These are phyloP conservation scores for Neofusicoccum laricinum DNA, from an alignment of 2,329 filamentous ascomycete species.

Conservation along the genomic window DNA sequence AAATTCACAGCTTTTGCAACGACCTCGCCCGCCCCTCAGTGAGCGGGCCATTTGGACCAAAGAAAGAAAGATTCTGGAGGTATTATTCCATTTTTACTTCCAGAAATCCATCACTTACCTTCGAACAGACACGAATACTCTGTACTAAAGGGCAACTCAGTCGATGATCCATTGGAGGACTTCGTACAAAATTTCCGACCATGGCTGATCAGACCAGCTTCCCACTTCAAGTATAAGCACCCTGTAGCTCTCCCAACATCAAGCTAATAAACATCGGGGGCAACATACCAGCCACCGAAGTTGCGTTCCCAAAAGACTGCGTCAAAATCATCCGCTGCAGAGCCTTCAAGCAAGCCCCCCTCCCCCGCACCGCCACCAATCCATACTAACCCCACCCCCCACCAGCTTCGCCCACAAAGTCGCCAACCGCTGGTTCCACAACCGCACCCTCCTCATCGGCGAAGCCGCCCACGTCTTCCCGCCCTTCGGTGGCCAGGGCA, in stretches of 20 bases:
- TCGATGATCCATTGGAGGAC: no score
- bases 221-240: no score
- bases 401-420: constrained; percentile 13
- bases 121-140: no score
- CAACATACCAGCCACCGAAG: not conserved
- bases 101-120: no score
- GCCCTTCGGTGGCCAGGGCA: constrained; percentile 19
- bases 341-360: not conserved
- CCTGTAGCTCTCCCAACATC: no score
- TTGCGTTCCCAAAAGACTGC: not conserved
- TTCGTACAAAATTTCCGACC: no score
- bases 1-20: not conserved
- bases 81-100: not conserved
- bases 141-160: no score
- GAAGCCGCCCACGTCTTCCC: constrained; percentile 21
- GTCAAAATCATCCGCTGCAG: constrained; percentile 9
- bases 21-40: not conserved
- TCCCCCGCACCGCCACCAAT: no score
- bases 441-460: constrained; percentile 12
- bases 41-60: not conserved
- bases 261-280: not conserved
- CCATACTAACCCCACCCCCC: no score
- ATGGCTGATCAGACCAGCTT: no score
- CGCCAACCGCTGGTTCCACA: constrained; percentile 14
- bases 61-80: not conserved